Conservation (phyloP, 169 alveolate species). For the Cryptosporidium andersoni region DNA sequence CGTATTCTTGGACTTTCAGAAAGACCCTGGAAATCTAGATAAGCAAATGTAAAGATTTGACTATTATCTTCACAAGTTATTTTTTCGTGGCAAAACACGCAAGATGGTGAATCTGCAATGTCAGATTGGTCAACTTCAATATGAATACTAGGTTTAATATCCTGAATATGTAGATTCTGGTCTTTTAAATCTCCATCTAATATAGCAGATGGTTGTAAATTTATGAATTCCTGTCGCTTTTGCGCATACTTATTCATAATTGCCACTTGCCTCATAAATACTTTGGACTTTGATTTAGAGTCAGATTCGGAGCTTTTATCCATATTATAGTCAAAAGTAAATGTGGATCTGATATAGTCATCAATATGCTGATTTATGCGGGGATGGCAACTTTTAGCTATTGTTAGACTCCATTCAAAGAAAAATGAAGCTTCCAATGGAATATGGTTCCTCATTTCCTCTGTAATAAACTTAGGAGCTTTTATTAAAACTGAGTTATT, state of each 20-base stretch:
- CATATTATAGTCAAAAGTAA: not conserved
- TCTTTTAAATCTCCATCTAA: not conserved
- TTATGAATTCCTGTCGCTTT: constrained; percentile 22
- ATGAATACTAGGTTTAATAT: not conserved
- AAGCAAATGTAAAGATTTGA: constrained; percentile 26
- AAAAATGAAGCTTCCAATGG: constrained; percentile 44
- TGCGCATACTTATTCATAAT: constrained; percentile 19
- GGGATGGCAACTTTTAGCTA: constrained; percentile 21
- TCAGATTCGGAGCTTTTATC: not conserved
- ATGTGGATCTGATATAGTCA: not conserved
- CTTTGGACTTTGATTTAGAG: not conserved
- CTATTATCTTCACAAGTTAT: not conserved
- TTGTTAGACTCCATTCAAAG: constrained; percentile 54
- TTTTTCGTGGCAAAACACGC: constrained; percentile 61
- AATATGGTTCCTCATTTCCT: constrained; percentile 5
- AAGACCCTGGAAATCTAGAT: constrained; percentile 27
- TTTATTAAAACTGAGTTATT: not conserved
- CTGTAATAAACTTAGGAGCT: not conserved
- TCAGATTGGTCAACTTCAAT: not conserved
- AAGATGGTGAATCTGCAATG: not conserved
- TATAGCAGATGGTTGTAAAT: not conserved
- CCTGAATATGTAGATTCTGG: not conserved
- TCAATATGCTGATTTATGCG: constrained; percentile 3
- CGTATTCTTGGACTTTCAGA: constrained; percentile 8
- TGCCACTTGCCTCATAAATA: constrained; percentile 1